Conservation (phyloP, 2,329 filamentous ascomycete genomes). For the Ascocoryne sarcoides region DNA sequence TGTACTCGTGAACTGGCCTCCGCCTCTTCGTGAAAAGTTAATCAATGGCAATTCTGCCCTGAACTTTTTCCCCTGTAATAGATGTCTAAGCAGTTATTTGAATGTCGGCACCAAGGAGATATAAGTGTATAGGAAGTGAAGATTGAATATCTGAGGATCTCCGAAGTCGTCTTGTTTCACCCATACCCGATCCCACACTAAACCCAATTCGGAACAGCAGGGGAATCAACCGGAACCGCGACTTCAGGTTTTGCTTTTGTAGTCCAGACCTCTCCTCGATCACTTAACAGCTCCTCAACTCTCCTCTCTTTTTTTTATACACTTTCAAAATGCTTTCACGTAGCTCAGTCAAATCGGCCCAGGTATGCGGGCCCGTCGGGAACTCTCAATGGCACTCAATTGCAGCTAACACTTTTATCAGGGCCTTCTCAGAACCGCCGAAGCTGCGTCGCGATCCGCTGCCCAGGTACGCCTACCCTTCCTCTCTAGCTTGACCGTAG, state of each 20-base stretch:
- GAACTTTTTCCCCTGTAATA: no score
- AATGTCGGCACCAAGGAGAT: no score
- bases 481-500: constrained; percentile 1
- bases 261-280: neutral
- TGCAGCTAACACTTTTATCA: constrained; percentile 20
- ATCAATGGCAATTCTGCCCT: no score
- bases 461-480: constrained; percentile 11
- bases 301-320: neutral
- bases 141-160: no score
- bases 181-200: neutral
- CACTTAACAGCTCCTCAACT: neutral
- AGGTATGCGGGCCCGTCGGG: neutral
- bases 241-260: neutral
- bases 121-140: no score
- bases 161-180: neutral
- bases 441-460: constrained; percentile 20
- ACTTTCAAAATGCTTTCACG: neutral
- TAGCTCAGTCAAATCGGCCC: neutral
- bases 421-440: constrained; percentile 26
- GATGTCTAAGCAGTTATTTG: no score
- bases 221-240: neutral
- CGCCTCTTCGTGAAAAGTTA: no score
- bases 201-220: neutral
- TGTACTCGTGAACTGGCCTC: no score
- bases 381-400: constrained; percentile 15